Evolutionary conservation across 73 alveolate genomes (phyloP).

Genomic region (Paramecium sexaurelia): DNA sequence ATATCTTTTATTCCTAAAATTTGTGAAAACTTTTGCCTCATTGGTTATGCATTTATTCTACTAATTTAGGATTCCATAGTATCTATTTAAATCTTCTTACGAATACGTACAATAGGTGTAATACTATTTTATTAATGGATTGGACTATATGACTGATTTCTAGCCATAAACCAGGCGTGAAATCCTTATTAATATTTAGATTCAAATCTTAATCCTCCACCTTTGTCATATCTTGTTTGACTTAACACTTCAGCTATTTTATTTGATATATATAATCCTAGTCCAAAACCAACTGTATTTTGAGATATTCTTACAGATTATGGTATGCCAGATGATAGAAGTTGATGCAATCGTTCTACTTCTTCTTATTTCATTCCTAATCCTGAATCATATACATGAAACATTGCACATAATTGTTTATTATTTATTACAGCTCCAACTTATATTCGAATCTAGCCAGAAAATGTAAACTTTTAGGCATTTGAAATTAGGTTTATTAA

Average conservation of each 20-base stretch:
- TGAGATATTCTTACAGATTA: background rate
- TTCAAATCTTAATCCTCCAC: conserved; percentile 37
- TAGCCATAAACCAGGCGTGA: conserved; percentile 25
- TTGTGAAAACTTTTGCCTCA: background rate
- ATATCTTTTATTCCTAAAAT: conserved; percentile 29
- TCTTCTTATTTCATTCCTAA: conserved; percentile 44
- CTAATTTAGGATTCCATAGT: background rate
- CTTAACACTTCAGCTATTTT: conserved; percentile 27
- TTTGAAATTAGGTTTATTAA: background rate
- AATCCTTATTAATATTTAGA: conserved; percentile 9
- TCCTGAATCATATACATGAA: conserved; percentile 36
- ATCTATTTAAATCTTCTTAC: background rate
- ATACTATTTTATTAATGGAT: background rate
- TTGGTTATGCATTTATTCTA: conserved; percentile 28
- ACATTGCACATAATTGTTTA: background rate
- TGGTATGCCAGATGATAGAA: background rate
- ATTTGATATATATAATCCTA: conserved; percentile 10
- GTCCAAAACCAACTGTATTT: conserved; percentile 48
- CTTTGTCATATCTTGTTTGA: conserved; percentile 3
- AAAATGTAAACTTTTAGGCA: conserved; percentile 30
- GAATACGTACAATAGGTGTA: background rate
- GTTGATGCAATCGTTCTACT: background rate
- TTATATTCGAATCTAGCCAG: background rate
- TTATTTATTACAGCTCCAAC: conserved; percentile 2
- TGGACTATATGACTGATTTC: background rate